Evolutionary conservation across 768 basidiomycete species (phyloP), one percentile per base, ranked within the genome.

Genomic region (Hirschioporus abietinus): DNA sequence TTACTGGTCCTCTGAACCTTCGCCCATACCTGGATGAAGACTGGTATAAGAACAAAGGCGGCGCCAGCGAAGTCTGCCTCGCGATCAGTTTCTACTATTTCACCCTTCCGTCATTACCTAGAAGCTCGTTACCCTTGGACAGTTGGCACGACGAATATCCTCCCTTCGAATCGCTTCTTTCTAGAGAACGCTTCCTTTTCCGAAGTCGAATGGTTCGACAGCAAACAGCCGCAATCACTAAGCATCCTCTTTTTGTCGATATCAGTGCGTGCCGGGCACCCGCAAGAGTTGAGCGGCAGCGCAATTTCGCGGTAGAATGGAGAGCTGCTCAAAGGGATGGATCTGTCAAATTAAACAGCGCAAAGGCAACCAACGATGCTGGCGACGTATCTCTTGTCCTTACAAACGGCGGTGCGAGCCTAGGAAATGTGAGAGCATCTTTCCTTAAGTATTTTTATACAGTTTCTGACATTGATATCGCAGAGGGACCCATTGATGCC

Each of bases 181-280:
- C 83, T 1, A 76, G 70, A n/a, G 70, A 74, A 26, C 80, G 84
- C 20, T 86, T 88, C 72, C 68, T 83, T 62, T 70, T 81, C 26
- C 79, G 86, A 7, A 79, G 77, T n/a, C 69, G 69, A 36, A 66
- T 73, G 58, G 74, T 82, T 26, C 77, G 79, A 70, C 70, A 72
- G 25, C 81, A 83, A 66, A 71, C 79, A 0, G 69, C 68, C 6
- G 67, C 68, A 1, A 72, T 73, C n/a, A 69, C 82, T 0, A 74
- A 71, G 0, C 81, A 85, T 66, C 86, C 85, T 1, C 72, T 86
- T 26, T 79, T 83, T 60, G 71, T 81, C 57, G 84, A 86, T 64
- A 73, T 86, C 5, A 71, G 72, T 1, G 71, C 63, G 0, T 71
- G 76, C 6, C 68, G 69, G 15, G 65, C 75, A 1, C 64, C 52